Percentiles rank a stretch among this genome's conserved stretches.
Conservation (phyloP, 768 basidiomycete species). For the Gyrodon lividus region DNA sequence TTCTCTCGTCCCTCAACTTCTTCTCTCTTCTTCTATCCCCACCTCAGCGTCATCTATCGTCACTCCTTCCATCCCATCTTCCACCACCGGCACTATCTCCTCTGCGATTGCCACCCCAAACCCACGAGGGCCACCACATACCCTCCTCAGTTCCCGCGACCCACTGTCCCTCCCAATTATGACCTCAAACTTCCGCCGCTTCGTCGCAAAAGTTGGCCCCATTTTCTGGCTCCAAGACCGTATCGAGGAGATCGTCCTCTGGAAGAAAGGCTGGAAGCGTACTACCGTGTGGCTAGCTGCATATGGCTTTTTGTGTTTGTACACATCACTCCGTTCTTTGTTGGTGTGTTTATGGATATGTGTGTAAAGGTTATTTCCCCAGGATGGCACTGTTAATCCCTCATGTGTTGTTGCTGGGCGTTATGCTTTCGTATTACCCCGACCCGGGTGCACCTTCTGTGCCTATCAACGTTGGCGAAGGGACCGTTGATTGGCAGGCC, state of each 20-base stretch:
- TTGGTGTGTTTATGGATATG: not conserved
- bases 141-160: slow-evolving; percentile 57
- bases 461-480: slow-evolving; percentile 49
- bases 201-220: slow-evolving; percentile 71
- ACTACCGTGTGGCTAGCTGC: slow-evolving; percentile 74
- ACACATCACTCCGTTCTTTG: not conserved
- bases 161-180: slow-evolving; percentile 76
- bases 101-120: slow-evolving; percentile 23
- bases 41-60: slow-evolving; percentile 8
- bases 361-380: slow-evolving; percentile 67
- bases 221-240: slow-evolving; percentile 91
- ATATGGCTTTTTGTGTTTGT: slow-evolving; percentile 80
- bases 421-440: slow-evolving; percentile 69
- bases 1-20: slow-evolving; percentile 40
- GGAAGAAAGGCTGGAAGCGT: slow-evolving; percentile 73
- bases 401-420: slow-evolving; percentile 54
- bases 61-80: not conserved
- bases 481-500: slow-evolving; percentile 76
- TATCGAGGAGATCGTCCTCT: slow-evolving; percentile 79
- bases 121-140: slow-evolving; percentile 8
- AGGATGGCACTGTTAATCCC: slow-evolving; percentile 70
- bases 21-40: slow-evolving; percentile 25
- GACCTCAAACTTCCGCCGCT: slow-evolving; percentile 64
- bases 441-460: slow-evolving; percentile 31
- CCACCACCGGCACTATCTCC: slow-evolving; percentile 7